Base-by-base conservation (phyloP, 352 stramenopile genomes). In the Peronosclerospora sorghi region DNA sequence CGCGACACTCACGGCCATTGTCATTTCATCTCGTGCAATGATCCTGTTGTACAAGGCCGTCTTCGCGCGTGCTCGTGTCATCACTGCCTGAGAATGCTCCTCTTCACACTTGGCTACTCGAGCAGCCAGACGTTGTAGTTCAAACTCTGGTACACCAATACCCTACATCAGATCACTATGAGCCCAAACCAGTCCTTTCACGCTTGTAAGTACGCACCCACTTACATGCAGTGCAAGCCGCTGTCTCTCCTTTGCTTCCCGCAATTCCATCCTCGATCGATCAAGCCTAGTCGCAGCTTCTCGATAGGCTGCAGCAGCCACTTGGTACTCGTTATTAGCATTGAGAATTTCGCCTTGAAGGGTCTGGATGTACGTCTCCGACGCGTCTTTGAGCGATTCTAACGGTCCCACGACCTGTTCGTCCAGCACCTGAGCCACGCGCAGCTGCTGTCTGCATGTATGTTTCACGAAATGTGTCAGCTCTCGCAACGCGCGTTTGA, bases 1-100 rank as follows among this genome's bases (percentile, higher is more conserved):
- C 32, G 79, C 79, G 19, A 89, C 76, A 54, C 76, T 89, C 24
- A 92, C 76, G 26, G 79, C 79, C 79, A 92, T 92, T n/a, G 70
- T 75, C 79, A 92, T 92, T 54, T 92, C 79, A 38, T 92, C 79
- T 8, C 79, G 62, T n/a, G 79, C 50, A 17, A 92, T 66, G 26
- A 89, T 89, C 34, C 71, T 65, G 41, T 88, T 79, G 59, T 87
- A 88, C 35, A 92, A 45, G n/a, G 61, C 56, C 38, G 62, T 84
- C 67, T 92, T 92, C 20, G 70, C 63, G 21, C 79, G 62, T 23
- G 59, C 66, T 43, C 75, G 75, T 5, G 45, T 46, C 45, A 83
- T 59, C 48, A 82, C 56, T 0, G 76, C 73, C 28, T 83, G 66
- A 32, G 62, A 54, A 8, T 73, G 63, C 29, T 84, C 72, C 10